Base-by-base conservation (phyloP, 2,329 filamentous ascomycete species). In the Sclerotinia glacialis region DNA sequence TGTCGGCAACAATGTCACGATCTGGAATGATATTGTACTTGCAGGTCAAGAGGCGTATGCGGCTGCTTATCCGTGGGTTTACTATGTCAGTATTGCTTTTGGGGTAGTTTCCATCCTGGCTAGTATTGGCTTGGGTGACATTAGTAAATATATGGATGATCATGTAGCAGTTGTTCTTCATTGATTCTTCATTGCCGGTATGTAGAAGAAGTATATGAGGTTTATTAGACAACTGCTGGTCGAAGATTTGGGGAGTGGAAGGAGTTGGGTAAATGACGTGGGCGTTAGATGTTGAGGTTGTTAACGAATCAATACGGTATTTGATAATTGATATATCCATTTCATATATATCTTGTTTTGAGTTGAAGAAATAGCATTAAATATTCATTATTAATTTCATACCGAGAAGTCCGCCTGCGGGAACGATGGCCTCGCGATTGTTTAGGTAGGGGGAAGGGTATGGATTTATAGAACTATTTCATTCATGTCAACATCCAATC, bases 1-100 rank as follows among this genome's bases (percentile, higher is more conserved):
- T 1, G 83, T 88, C 37, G 79, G 78, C 4, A 81, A 81, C 2
- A 82, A 83, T 54, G 78, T 82, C 23, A 79, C 78, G 1, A 79
- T 80, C 11, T 85, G 81, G 72, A 75, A 82, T 66, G 80, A 78
- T 66, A 79, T 89, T n/a, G 80, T 89, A 0, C 71, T 73, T 3
- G 84, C 84, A 0, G 84, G 86, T 0, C 83, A 85, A 70, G 72
- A 83, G 62, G 84, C 85, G 0, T 89, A 82, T 74, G 80, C 85
- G 0, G 78, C 83, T 59, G 82, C 82, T 12, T 89, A 89, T 70
- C 82, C 83, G 56, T 87, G 80, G 72, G 85, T 87, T 4, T 89
- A 88, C 73, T 85, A 85, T 74, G 80, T 80, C 34, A 87, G 84
- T 73, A 86, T 89, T 73, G 85, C 82, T 0, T 89, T 89, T 74